Percentiles rank a stretch among this genome's conserved stretches.
Conservation (phyloP, 2,329 filamentous ascomycete species). For the Talaromyces sp. region DNA sequence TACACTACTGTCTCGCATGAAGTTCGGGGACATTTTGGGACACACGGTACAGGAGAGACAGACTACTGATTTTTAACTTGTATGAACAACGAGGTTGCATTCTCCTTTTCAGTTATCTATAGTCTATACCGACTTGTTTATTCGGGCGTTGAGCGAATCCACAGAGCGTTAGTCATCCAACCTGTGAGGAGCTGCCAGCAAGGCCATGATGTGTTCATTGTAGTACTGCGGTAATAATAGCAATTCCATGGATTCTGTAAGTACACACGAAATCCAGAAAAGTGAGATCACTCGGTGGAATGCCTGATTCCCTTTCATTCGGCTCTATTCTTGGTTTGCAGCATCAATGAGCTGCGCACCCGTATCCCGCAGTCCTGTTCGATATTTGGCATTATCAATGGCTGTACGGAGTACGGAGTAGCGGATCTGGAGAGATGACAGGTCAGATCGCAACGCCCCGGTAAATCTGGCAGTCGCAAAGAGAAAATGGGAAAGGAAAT, state of each 20-base stretch:
- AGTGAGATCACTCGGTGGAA: not conserved
- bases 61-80: not conserved
- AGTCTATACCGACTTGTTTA: not conserved
- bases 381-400: not conserved
- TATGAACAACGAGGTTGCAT: not conserved
- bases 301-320: not conserved
- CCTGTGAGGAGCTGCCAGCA: slow-evolving; percentile 4
- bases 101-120: not conserved
- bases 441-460: not conserved
- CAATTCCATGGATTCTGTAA: not conserved
- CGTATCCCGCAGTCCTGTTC: not conserved
- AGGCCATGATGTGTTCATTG: slow-evolving; percentile 4
- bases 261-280: not conserved
- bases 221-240: no score
- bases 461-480: not conserved
- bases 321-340: not conserved
- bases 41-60: no score
- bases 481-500: no score
- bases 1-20: not conserved
- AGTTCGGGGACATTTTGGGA: not conserved
- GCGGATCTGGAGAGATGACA: not conserved
- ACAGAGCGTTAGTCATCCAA: not conserved
- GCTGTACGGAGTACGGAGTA: no score
- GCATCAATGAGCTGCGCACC: not conserved
- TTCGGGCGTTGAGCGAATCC: not conserved